These are phyloP conservation scores for Chaetomium globosum DNA, from an alignment of 2,329 filamentous ascomycete genomes.

Conservation along the genomic window DNA sequence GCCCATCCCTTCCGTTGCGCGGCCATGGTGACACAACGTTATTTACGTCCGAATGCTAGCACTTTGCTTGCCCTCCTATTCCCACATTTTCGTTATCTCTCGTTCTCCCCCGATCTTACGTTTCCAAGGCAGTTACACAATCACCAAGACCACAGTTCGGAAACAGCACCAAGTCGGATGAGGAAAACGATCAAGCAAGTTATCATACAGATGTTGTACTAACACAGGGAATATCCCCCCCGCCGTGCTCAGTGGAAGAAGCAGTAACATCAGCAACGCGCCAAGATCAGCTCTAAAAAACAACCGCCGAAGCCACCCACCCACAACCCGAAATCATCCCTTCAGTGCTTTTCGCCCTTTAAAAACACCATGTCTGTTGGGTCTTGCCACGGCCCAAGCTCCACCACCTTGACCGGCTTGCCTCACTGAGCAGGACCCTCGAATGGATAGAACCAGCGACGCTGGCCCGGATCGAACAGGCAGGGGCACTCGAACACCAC, in stretches of 20 bases:
- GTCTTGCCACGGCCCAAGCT: constrained; percentile 10
- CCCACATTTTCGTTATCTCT: background rate
- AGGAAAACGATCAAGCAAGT: constrained; percentile 13
- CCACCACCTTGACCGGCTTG: constrained; percentile 16
- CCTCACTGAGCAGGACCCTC: constrained; percentile 1
- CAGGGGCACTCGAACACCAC: constrained; percentile 33
- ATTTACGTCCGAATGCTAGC: background rate
- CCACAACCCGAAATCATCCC: constrained; percentile 1
- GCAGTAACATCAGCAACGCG: background rate
- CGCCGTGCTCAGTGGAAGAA: background rate
- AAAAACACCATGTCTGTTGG: background rate
- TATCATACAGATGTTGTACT: constrained; percentile 33
- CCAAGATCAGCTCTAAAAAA: constrained; percentile 16
- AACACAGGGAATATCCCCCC: constrained; percentile 24
- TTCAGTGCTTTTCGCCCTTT: constrained; percentile 7
- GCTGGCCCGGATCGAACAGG: constrained; percentile 29
- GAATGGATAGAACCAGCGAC: constrained; percentile 31
- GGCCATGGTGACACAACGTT: background rate
- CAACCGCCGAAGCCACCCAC: constrained; percentile 1
- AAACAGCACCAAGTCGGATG: background rate
- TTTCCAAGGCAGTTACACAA: background rate
- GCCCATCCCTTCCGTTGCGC: background rate
- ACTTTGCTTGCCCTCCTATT: background rate
- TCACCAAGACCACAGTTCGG: background rate
- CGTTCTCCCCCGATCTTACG: too few species aligned